A percentile compares a stretch with the other conserved stretches of the same genome.
Evolutionary conservation across 202 grass and related monocot species (phyloP).

Genomic region (Musa balbisiana): DNA sequence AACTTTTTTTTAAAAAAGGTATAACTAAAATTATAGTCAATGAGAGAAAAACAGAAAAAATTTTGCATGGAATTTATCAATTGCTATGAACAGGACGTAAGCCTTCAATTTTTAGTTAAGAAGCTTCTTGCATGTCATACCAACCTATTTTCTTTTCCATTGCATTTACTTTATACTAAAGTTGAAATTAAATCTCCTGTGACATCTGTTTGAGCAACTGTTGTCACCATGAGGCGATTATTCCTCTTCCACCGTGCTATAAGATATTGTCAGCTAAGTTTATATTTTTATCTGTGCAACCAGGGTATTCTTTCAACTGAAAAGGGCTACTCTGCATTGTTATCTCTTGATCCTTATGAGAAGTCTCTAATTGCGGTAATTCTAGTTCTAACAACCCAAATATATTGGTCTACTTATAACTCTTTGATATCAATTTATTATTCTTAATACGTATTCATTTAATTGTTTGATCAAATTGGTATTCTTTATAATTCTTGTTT

Average conservation of each 20-base stretch:
- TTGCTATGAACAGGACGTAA: background rate
- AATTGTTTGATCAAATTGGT: too few relatives aligned
- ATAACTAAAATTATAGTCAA: too few relatives aligned
- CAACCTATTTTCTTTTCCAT: too few relatives aligned
- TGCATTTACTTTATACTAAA: too few relatives aligned
- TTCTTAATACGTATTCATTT: background rate
- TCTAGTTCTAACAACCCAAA: background rate
- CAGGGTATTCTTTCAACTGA: conserved; percentile 92
- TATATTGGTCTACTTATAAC: background rate
- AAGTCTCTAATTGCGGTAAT: conserved; percentile 71
- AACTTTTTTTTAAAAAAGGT: too few relatives aligned
- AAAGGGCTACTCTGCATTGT: conserved; percentile 57
- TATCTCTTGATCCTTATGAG: conserved; percentile 57
- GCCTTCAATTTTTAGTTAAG: background rate
- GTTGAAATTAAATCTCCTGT: too few relatives aligned
- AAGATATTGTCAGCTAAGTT: conserved; percentile 16
- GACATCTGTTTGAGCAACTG: background rate
- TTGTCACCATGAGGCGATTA: background rate
- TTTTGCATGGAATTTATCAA: background rate
- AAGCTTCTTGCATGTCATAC: too few relatives aligned
- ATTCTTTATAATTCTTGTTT: background rate
- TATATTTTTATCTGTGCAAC: conserved; percentile 7
- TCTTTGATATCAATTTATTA: background rate
- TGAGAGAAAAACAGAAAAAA: background rate
- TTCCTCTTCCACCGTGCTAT: background rate